Percentiles rank a stretch among this genome's conserved stretches.
Conservation (phyloP, 2,329 filamentous ascomycete species). For the Samsoniella hepiali region DNA sequence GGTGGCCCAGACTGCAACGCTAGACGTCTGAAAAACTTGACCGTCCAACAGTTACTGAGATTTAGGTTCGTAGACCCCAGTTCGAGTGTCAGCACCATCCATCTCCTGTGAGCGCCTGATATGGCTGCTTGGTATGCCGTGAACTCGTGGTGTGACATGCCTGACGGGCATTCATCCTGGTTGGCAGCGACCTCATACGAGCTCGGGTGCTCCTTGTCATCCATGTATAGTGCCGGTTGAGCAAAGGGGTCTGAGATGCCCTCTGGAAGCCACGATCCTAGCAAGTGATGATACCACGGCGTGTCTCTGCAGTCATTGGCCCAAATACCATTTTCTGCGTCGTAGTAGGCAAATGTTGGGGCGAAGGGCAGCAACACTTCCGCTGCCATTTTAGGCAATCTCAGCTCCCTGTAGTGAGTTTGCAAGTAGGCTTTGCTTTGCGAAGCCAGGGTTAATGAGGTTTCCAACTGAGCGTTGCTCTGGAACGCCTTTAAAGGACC, state of each 20-base stretch:
- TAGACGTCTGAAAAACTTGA: slow-evolving; percentile 49
- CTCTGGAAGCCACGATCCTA: slow-evolving; percentile 28
- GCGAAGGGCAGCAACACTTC: slow-evolving; percentile 23
- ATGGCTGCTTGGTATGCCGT: slow-evolving; percentile 48
- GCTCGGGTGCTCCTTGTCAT: slow-evolving; percentile 36
- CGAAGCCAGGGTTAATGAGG: slow-evolving; percentile 25
- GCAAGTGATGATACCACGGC: slow-evolving; percentile 14
- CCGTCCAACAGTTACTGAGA: slow-evolving; percentile 52
- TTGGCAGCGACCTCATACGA: slow-evolving; percentile 54
- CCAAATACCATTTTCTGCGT: slow-evolving; percentile 20
- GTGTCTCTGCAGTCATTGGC: slow-evolving; percentile 16
- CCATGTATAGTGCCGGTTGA: slow-evolving; percentile 20
- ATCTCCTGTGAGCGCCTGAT: slow-evolving; percentile 45
- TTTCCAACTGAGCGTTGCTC: background rate
- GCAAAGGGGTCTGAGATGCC: slow-evolving; percentile 21
- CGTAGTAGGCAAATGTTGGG: slow-evolving; percentile 23
- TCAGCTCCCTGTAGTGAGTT: slow-evolving; percentile 27
- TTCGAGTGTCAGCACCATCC: slow-evolving; percentile 48
- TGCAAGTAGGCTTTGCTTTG: slow-evolving; percentile 26
- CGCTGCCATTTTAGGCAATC: slow-evolving; percentile 16
- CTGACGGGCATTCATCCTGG: slow-evolving; percentile 44
- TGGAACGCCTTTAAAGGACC: background rate
- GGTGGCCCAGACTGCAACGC: slow-evolving; percentile 53
- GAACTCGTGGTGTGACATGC: slow-evolving; percentile 50
- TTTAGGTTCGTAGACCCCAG: slow-evolving; percentile 55